Base-by-base conservation (phyloP, 2,329 filamentous ascomycete genomes). In the Alternaria ethzedia region DNA sequence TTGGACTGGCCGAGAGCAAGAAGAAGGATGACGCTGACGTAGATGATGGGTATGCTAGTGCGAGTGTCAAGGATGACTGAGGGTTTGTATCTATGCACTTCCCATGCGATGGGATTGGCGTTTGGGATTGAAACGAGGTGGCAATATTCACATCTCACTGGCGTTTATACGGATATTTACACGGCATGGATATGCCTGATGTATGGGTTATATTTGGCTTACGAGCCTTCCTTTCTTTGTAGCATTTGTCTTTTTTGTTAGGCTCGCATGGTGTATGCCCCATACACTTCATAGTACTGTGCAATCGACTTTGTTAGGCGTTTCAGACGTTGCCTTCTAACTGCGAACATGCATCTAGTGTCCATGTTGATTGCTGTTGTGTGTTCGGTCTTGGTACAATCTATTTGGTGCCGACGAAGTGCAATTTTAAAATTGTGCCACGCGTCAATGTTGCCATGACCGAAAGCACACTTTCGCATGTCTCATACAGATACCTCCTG, bases 1-100 rank as follows among this genome's bases (percentile, higher is more conserved):
- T 83, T 13, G 82, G 82, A 2, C 74, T 78, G 20, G 41, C 36
- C 2, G 26, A 51, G 45, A 50, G 45, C 11, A 62, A 62, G 54
- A 61, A 51, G 32, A 61, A 49, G 25, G 73, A 73, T 4, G 68
- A 74, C 17, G 65, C 41, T 5, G 69, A 72, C 32, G 67, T 75
- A 4, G 74, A 76, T 41, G 75, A 75, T 56, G 75, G 74, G 6
- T 76, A 77, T 47, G 72, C 65, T 17, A 75, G 73, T 63, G 68
- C 72, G 11, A 75, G 73, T 25, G 71, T 74, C 9, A 70, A 76
- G 44, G 74, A 73, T 20, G 71, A 75, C 30, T 67, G 54, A 57
- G 30, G 7, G 44, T 30, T 12, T 54, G 46, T 47, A 20, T 47
- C 15, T 30, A 21, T 47, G 12, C n/a, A 20, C 58, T 12, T 54